phyloP scores from a whole-genome alignment of 257 asterid species.

The Mitragyna speciosa region DNA sequence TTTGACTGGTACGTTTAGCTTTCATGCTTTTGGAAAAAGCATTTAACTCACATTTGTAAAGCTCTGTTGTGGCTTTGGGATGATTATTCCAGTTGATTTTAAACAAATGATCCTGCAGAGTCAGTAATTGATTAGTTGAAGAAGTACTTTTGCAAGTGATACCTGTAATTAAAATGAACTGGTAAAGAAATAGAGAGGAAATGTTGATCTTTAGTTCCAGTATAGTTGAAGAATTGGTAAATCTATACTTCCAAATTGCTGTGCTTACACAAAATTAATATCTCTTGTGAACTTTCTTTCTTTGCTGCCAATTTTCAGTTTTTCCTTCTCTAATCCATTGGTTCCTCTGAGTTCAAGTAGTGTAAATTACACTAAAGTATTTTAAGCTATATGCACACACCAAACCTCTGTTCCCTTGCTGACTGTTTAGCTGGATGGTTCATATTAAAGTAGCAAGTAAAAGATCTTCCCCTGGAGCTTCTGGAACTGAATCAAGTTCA shows the following conservation, averaged over 20 bases:
- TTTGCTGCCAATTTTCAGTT: neutral
- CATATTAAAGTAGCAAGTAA: neutral
- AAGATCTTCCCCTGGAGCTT: slow-evolving; percentile 4
- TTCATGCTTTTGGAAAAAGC: neutral
- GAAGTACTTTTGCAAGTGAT: neutral
- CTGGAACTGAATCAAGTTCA: neutral
- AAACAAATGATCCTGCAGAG: neutral
- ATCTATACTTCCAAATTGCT: neutral
- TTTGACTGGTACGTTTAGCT: slow-evolving; percentile 76
- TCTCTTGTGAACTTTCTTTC: neutral
- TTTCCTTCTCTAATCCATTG: neutral
- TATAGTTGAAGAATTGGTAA: neutral
- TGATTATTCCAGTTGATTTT: neutral
- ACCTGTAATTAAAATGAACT: neutral
- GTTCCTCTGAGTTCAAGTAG: neutral
- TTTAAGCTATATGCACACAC: neutral
- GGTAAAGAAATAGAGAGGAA: neutral
- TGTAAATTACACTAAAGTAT: neutral
- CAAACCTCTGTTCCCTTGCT: neutral
- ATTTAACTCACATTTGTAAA: neutral
- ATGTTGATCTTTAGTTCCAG: neutral
- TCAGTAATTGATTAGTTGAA: neutral
- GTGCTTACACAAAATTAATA: neutral
- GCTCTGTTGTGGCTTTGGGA: neutral
- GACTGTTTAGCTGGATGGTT: neutral